phyloP scores from a whole-genome alignment of 2,329 filamentous ascomycete species.

The Teratosphaeria viscida region DNA sequence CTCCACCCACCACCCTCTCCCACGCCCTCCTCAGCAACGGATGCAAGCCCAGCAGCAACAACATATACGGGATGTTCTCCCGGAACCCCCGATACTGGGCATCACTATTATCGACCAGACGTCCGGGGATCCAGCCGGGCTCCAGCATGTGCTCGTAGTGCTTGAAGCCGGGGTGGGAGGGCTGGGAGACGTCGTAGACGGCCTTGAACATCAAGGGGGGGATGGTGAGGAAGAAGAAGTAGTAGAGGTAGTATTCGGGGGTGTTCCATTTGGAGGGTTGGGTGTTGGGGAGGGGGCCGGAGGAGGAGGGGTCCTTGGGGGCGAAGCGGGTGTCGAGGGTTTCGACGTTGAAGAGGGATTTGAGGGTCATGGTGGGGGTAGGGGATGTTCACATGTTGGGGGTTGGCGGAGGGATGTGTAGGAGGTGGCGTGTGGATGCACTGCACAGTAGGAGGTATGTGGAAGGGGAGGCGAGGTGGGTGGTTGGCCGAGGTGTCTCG shows the following conservation, averaged over 20 bases:
- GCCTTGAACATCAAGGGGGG: constrained; percentile 79
- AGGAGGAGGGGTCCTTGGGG: constrained; percentile 46
- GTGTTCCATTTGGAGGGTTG: constrained; percentile 73
- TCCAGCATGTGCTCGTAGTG: constrained; percentile 63
- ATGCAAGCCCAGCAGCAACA: constrained; percentile 63
- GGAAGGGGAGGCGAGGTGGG: background rate
- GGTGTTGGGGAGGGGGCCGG: constrained; percentile 25
- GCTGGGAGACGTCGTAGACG: constrained; percentile 74
- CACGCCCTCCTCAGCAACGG: constrained; percentile 66
- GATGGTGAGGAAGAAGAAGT: constrained; percentile 55
- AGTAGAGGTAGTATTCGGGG: constrained; percentile 77
- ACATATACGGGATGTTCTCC: constrained; percentile 72
- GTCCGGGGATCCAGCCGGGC: constrained; percentile 82
- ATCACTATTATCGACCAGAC: constrained; percentile 88
- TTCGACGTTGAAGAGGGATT: constrained; percentile 49
- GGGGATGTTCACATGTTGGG: background rate
- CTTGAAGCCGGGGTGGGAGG: constrained; percentile 73
- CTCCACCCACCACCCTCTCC: constrained; percentile 38
- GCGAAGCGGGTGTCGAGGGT: constrained; percentile 65
- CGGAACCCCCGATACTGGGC: constrained; percentile 78
- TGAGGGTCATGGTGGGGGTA: constrained; percentile 1
- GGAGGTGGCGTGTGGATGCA: background rate
- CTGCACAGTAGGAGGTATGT: too few relatives aligned
- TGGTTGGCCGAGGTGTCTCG: background rate
- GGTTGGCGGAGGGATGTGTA: background rate